Base-by-base conservation (phyloP, 257 asterid species). In the Solanum habrochaites region DNA sequence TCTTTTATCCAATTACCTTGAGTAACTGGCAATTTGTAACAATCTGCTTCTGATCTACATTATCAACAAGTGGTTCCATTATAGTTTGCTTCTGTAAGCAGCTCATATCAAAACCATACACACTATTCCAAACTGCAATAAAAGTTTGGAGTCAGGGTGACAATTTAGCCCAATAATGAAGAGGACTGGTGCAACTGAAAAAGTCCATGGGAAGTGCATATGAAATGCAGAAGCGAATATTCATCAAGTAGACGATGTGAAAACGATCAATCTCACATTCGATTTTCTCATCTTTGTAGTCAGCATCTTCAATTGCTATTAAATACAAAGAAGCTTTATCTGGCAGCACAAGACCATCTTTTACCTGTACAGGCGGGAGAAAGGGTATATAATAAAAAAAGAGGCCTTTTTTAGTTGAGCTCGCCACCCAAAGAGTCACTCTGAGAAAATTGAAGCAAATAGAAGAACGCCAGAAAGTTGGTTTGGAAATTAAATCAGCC, bases 271-370 rank as follows among this genome's bases (percentile, higher is more conserved):
- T 88, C 96, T 94, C 90, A 96, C 98, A 95, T 90, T 95, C 98
- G 85, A 96, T 95, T 90, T 96, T 96, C 89, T 96, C 98, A 90
- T 95, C 98, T 92, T 94, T 95, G 94, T 95, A 96, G 74, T 96
- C 99, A 73, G 98, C 98, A 93, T 96, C 99, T 91, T 96, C 99
- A 87, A 96, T 95, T 42, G 99, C 98, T 23, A 98, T 95, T 90
- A 96, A 90, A 89, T 89, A 87, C 85, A 96, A 95, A 86, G 98
- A 93, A 86, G 98, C 98, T 92, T 92, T 94, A 88, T 96, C 98
- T 7, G 99, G 99, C 89, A 95, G 90, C 39, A 96, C 93, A 74
- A 96, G 91, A 72, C 98, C 99, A 88, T 90, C 93, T 86, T 88
- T 86, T 69, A 91, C 97, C 98, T 96, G 93, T 74, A 81, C 58